Conservation (phyloP, 352 stramenopile genomes). For the Globisporangium viniferum region DNA sequence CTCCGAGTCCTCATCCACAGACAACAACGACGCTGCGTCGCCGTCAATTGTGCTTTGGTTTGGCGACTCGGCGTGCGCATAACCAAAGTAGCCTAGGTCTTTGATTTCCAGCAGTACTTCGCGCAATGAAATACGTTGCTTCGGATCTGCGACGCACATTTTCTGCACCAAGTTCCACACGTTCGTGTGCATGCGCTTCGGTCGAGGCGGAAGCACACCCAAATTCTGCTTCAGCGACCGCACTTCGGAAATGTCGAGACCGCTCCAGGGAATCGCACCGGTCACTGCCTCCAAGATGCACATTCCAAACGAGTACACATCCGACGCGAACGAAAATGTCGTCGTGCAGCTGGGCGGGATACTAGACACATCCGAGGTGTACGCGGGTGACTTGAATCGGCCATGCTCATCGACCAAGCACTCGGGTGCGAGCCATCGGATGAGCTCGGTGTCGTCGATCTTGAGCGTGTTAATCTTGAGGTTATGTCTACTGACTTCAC, state of each 20-base stretch:
- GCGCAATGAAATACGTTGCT: conserved; percentile 39
- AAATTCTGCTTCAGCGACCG: conserved; percentile 52
- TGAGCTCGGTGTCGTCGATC: conserved; percentile 42
- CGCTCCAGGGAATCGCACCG: conserved; percentile 42
- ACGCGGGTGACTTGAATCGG: conserved; percentile 27
- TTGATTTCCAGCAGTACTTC: conserved; percentile 49
- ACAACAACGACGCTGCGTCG: not conserved
- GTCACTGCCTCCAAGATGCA: conserved; percentile 71
- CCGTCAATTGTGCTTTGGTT: conserved; percentile 17
- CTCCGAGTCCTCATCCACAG: not conserved
- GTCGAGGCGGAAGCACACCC: conserved; percentile 46
- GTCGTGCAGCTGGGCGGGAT: conserved; percentile 13
- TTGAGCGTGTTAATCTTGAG: conserved; percentile 33
- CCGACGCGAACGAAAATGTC: conserved; percentile 35
- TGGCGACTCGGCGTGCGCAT: conserved; percentile 14
- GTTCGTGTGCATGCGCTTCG: conserved; percentile 32
- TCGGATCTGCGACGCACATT: conserved; percentile 57
- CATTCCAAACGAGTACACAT: conserved; percentile 81
- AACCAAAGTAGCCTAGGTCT: conserved; percentile 38
- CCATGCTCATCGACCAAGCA: conserved; percentile 37
- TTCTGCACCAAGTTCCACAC: conserved; percentile 59
- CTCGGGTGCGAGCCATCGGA: conserved; percentile 70
- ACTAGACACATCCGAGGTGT: conserved; percentile 21
- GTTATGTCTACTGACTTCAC: conserved; percentile 33
- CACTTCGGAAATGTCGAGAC: conserved; percentile 42